Conservation (phyloP, 257 asterid species). For the Ilex asprella region DNA sequence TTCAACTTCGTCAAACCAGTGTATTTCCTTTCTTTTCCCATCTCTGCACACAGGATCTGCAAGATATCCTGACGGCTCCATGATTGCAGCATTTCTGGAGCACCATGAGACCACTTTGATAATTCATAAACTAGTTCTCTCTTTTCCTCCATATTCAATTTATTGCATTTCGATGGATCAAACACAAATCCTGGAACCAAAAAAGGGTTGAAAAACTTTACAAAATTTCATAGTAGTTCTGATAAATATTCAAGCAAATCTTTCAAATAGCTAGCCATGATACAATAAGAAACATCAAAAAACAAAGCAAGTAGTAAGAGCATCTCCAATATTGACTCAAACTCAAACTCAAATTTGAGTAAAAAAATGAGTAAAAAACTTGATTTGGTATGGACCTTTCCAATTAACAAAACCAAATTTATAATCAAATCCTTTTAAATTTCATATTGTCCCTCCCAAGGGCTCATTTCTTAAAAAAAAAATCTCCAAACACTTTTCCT, state of each 20-base stretch:
- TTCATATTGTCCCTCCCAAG: too few species aligned
- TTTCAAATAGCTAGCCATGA: background rate
- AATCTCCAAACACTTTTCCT: too few species aligned
- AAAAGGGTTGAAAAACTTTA: conserved; percentile 7
- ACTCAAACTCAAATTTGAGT: too few species aligned
- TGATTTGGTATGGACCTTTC: too few species aligned
- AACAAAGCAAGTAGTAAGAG: background rate
- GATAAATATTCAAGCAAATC: background rate
- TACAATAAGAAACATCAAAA: background rate
- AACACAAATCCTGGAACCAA: conserved; percentile 41
- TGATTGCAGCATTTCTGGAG: conserved; percentile 64
- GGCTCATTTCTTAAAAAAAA: too few species aligned
- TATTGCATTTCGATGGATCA: conserved; percentile 71
- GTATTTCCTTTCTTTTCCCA: conserved; percentile 93
- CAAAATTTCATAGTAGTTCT: background rate
- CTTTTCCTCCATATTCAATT: conserved; percentile 72
- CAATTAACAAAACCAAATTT: too few species aligned
- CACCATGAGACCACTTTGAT: conserved; percentile 63
- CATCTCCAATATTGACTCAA: too few species aligned
- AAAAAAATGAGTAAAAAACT: background rate
- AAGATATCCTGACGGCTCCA: conserved; percentile 96
- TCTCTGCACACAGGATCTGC: conserved; percentile 88
- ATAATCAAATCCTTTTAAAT: too few species aligned
- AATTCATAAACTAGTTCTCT: conserved; percentile 69
- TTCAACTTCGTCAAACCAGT: conserved; percentile 85